Conservation (phyloP, 176 grass and related monocot species). For the Rhipidocladum racemiflorum region DNA sequence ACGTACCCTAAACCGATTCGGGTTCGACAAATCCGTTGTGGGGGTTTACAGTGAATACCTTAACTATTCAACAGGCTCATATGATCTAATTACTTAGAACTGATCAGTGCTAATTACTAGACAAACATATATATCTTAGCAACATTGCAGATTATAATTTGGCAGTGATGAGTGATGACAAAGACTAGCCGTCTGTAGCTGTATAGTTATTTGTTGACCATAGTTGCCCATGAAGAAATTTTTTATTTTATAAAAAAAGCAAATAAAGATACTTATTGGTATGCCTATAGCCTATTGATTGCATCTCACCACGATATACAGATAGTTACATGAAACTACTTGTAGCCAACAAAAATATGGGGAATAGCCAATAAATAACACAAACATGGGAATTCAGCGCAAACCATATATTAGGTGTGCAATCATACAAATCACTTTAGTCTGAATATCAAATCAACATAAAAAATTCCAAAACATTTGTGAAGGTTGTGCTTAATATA, state of each 20-base stretch:
- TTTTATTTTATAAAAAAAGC: not conserved
- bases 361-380: not conserved
- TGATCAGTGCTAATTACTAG: not conserved
- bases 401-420: slow-evolving; percentile 9
- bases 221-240: not conserved
- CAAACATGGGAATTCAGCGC: not conserved
- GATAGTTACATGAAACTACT: not conserved
- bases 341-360: not conserved
- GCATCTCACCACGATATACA: not conserved
- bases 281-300: not conserved
- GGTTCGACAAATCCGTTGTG: too few relatives aligned
- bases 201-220: not conserved
- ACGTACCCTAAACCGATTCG: too few relatives aligned
- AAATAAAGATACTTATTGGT: not conserved
- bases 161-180: not conserved
- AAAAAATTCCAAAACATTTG: not conserved
- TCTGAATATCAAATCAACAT: not conserved
- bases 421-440: not conserved
- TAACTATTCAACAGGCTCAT: too few relatives aligned
- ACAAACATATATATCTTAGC: not conserved
- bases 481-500: not conserved
- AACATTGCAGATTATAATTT: not conserved
- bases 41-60: too few relatives aligned
- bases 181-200: not conserved
- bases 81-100: not conserved